phyloP scores from a whole-genome alignment of 1,284 basidiomycete species.

The Fomitopsis schrenkii region DNA sequence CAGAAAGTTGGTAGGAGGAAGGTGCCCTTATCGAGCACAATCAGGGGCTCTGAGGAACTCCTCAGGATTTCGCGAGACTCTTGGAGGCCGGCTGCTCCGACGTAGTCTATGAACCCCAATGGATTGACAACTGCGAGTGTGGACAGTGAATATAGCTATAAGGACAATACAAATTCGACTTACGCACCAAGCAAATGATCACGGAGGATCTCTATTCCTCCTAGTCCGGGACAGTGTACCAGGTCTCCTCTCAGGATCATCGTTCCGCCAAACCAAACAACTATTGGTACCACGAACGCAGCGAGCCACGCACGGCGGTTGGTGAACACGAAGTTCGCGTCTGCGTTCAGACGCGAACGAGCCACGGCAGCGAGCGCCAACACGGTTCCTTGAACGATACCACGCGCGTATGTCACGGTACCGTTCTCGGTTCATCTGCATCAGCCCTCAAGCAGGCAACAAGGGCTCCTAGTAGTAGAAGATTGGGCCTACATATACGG shows the following conservation, averaged over 20 bases:
- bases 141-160: no score
- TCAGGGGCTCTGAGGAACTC: conserved; percentile 18
- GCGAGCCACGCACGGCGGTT: no score
- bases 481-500: no score
- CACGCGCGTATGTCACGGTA: no score
- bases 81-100: conserved; percentile 35
- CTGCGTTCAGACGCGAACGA: no score
- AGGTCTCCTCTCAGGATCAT: conserved; percentile 47
- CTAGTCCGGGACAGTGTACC: conserved; percentile 49
- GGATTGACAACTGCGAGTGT: conserved; percentile 41
- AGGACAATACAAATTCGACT: no score
- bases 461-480: no score
- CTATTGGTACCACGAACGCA: background rate
- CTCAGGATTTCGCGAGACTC: conserved; percentile 30
- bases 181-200: conserved; percentile 54
- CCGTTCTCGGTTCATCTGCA: no score
- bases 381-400: no score
- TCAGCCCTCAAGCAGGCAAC: no score
- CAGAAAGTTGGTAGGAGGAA: conserved; percentile 77
- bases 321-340: no score
- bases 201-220: conserved; percentile 46
- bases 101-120: conserved; percentile 51
- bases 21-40: conserved; percentile 43
- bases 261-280: background rate
- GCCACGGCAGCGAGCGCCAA: no score